phyloP scores from a whole-genome alignment of 2,329 filamentous ascomycete species.

The Cercospora sojina region DNA sequence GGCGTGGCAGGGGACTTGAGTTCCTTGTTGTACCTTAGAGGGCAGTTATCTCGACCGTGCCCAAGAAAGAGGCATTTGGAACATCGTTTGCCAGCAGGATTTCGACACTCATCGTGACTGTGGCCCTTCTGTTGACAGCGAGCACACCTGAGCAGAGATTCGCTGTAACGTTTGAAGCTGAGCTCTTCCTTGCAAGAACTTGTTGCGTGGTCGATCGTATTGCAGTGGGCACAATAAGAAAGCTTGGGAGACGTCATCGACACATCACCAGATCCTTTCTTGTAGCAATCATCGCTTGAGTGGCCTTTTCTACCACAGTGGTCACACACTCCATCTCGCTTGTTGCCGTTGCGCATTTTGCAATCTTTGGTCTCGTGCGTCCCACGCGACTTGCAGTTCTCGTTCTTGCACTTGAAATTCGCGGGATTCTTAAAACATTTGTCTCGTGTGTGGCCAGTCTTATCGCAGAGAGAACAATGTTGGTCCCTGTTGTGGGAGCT shows the following conservation, averaged over 20 bases:
- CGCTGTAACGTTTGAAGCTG: not conserved
- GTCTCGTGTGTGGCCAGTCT: not conserved
- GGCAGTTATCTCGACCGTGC: conserved; percentile 8
- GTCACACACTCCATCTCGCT: not conserved
- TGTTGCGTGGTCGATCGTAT: conserved; percentile 7
- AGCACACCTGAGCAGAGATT: conserved; percentile 10
- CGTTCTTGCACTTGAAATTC: not conserved
- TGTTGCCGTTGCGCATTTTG: not conserved
- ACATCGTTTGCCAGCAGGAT: conserved; percentile 10
- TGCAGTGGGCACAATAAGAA: conserved; percentile 16
- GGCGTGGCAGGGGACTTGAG: conserved; percentile 4
- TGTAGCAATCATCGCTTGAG: not conserved
- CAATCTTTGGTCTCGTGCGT: not conserved
- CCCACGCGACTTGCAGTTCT: conserved; percentile 3
- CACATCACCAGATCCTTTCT: not conserved
- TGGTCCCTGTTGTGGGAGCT: not conserved
- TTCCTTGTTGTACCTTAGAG: not conserved
- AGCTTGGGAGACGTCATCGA: not conserved
- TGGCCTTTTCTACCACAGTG: not conserved
- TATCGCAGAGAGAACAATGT: not conserved
- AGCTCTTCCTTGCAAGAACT: not conserved
- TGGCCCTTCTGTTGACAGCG: conserved; percentile 16
- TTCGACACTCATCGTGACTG: conserved; percentile 13
- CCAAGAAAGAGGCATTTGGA: conserved; percentile 7
- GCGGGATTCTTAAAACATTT: not conserved